Evolutionary conservation across 495 filamentous ascomycete species (phyloP).

Genomic region (Thozetella sp.): DNA sequence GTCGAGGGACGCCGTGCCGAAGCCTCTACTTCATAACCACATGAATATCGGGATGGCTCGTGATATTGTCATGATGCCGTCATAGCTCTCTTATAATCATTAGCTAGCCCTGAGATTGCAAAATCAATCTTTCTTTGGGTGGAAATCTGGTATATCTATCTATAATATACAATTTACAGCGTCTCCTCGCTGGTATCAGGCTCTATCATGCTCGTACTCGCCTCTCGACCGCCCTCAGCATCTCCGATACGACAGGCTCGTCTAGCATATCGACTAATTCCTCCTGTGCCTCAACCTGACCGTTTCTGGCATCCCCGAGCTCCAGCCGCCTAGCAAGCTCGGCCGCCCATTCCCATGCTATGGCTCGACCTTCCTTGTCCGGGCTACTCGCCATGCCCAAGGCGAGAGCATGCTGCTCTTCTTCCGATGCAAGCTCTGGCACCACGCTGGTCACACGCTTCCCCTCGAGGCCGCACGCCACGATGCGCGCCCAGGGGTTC

Average conservation of each 20-base stretch:
- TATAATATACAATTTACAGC: too few species aligned
- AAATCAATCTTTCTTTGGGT: too few species aligned
- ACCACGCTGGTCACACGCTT: slow-evolving; percentile 71
- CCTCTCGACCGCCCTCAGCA: background rate
- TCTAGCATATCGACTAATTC: slow-evolving; percentile 20
- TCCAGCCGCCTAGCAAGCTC: slow-evolving; percentile 22
- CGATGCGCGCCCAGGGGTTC: slow-evolving; percentile 64
- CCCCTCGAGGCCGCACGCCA: slow-evolving; percentile 84
- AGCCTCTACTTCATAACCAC: too few species aligned
- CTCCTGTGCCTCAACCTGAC: background rate
- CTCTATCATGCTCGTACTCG: background rate
- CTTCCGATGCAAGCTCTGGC: slow-evolving; percentile 18
- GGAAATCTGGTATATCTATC: too few species aligned
- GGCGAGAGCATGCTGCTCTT: background rate
- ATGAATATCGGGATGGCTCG: too few species aligned
- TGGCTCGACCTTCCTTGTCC: background rate
- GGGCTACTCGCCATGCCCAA: background rate
- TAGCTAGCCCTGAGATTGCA: too few species aligned
- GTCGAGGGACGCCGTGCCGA: too few species aligned
- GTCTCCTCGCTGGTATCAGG: too few species aligned
- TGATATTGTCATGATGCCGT: too few species aligned
- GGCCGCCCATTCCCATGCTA: slow-evolving; percentile 19
- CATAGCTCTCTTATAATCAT: too few species aligned
- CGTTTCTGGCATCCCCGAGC: slow-evolving; percentile 18
- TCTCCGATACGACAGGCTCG: slow-evolving; percentile 4